phyloP scores from a whole-genome alignment of 345 rosid species.

The Heritiera littoralis region DNA sequence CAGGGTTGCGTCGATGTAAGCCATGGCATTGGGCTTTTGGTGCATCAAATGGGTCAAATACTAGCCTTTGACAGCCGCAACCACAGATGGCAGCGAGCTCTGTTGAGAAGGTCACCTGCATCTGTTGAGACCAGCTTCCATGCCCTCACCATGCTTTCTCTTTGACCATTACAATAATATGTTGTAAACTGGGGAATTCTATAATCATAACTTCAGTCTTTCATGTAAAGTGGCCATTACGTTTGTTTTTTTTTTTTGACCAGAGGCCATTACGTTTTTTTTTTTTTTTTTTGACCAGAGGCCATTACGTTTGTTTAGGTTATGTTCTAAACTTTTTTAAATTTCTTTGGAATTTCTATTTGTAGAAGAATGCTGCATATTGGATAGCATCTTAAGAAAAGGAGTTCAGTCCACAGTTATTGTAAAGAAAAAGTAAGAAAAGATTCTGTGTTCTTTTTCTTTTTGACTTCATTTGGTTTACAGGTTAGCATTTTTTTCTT shows the following conservation, averaged over 20 bases:
- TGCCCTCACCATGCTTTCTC: slow-evolving; percentile 12
- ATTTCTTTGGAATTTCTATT: background rate
- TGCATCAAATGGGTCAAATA: slow-evolving; percentile 18
- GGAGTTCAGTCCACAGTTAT: background rate
- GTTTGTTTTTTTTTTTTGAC: background rate
- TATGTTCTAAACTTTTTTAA: background rate
- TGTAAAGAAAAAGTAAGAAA: background rate
- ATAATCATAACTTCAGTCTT: background rate
- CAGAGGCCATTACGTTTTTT: no score
- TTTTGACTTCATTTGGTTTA: background rate
- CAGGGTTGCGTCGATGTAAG: slow-evolving; percentile 17
- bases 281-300: background rate
- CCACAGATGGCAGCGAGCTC: slow-evolving; percentile 34
- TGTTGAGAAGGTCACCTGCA: slow-evolving; percentile 14
- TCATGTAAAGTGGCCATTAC: background rate
- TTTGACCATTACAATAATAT: background rate
- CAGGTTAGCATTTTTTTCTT: background rate
- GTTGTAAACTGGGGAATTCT: background rate
- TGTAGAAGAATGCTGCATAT: background rate
- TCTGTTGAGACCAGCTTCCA: background rate
- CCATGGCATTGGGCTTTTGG: slow-evolving; percentile 20
- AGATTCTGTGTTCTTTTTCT: background rate
- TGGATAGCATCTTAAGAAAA: background rate
- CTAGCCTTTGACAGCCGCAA: background rate
- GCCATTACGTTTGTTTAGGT: background rate